Conservation (phyloP, 768 basidiomycete species). For the Rhizopogon sp. region DNA sequence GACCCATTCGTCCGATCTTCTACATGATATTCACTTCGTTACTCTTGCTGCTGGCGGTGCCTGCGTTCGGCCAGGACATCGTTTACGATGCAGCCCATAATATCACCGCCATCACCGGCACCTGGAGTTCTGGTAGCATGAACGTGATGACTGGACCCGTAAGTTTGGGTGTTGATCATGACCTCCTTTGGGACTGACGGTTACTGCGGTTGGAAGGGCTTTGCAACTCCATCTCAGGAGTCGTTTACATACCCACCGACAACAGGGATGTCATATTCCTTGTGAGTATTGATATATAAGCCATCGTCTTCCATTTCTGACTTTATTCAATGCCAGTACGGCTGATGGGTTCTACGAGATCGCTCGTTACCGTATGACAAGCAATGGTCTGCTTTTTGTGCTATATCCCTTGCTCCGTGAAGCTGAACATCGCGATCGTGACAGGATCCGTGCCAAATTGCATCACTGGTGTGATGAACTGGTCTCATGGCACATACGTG, state of each 20-base stretch:
- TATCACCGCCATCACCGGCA: conserved; percentile 65
- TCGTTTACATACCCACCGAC: conserved; percentile 81
- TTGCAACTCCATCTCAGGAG: conserved; percentile 78
- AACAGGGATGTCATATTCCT: conserved; percentile 85
- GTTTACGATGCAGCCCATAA: conserved; percentile 50
- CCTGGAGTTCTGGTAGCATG: conserved; percentile 81
- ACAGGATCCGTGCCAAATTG: conserved; percentile 80
- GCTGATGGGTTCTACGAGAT: conserved; percentile 79
- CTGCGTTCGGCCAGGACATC: conserved; percentile 34
- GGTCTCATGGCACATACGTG: conserved; percentile 81
- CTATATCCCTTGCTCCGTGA: not conserved
- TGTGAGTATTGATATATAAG: conserved; percentile 46
- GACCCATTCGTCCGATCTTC: not conserved
- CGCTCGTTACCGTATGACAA: conserved; percentile 82
- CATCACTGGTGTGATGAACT: conserved; percentile 83
- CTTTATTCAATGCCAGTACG: conserved; percentile 38
- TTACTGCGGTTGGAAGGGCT: conserved; percentile 45
- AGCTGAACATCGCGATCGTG: not conserved
- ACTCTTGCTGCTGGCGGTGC: conserved; percentile 23
- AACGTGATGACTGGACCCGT: conserved; percentile 80
- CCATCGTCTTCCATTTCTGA: not conserved
- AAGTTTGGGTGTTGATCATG: conserved; percentile 30
- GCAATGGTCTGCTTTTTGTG: conserved; percentile 61
- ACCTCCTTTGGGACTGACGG: not conserved
- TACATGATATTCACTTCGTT: conserved; percentile 17